A percentile compares a stretch with the other conserved stretches of the same genome.
These are phyloP conservation scores for Acmispon strigosus DNA, from an alignment of 306 rosid genomes.

Conservation along the genomic window DNA sequence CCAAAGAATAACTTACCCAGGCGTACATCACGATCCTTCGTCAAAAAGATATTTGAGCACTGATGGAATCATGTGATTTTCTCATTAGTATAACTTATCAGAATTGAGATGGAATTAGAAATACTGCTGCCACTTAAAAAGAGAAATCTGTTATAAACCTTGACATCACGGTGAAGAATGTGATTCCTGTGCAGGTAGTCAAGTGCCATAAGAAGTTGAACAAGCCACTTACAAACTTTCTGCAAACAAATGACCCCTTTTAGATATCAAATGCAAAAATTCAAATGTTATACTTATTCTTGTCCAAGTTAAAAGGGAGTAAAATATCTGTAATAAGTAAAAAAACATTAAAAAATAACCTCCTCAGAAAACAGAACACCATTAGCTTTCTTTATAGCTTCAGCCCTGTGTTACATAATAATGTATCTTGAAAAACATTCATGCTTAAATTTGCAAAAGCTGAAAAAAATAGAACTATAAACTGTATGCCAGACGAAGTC, in stretches of 20 bases:
- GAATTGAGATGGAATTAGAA: constrained; percentile 13
- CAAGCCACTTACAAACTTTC: constrained; percentile 98
- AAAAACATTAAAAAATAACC: constrained; percentile 33
- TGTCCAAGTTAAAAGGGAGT: background rate
- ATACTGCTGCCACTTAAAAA: background rate
- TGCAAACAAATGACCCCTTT: constrained; percentile 27
- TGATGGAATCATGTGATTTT: constrained; percentile 33
- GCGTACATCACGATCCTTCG: constrained; percentile 88
- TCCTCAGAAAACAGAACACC: constrained; percentile 78
- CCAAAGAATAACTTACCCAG: constrained; percentile 57
- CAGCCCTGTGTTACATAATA: constrained; percentile 67
- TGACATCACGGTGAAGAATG: constrained; percentile 97
- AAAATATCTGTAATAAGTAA: constrained; percentile 4
- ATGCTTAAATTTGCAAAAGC: constrained; percentile 17
- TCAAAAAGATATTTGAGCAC: constrained; percentile 99
- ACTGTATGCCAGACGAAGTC: background rate
- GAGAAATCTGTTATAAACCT: constrained; percentile 43
- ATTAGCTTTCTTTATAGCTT: constrained; percentile 76
- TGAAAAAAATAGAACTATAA: constrained; percentile 16
- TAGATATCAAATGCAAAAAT: constrained; percentile 10
- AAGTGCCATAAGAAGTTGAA: constrained; percentile 98
- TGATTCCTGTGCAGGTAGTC: constrained; percentile 93
- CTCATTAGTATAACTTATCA: constrained; percentile 29
- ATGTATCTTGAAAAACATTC: constrained; percentile 1
- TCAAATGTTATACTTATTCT: constrained; percentile 4